Base-by-base conservation (phyloP, 345 rosid species). In the Erodium maritimum region DNA sequence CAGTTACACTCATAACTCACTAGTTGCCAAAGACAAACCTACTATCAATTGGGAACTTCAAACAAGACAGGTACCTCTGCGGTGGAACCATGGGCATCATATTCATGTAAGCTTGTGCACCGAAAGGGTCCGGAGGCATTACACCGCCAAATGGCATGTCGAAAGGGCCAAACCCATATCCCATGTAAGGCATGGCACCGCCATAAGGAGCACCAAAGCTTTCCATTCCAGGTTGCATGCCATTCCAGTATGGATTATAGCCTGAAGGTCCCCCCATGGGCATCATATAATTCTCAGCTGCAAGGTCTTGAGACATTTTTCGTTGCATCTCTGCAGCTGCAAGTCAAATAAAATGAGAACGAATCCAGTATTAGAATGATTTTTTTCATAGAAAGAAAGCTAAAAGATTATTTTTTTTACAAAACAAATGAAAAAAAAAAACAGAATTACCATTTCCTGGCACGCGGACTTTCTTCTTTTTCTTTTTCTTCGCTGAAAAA, bases 211-310 rank as follows among this genome's bases (percentile, higher is more conserved):
- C 72, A 77, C 75, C 63, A 53, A 72, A 81, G 37, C 78, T 79
- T 54, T 86, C 89, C 79, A 86, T 74, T 65, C 85, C 87, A 52
- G 85, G 89, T 58, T 84, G 98, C 80, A 81, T 75, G 56, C 96
- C 89, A 50, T 52, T 73, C 85, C 88, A 88, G 65, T 77, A 93
- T 45, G 87, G 95, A 63, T 82, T 85, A 70, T 52, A 82, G 13
- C 77, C 72, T 65, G 85, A 61, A 51, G 88, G 87, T 42, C 84
- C 91, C 74, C 84, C 91, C 74, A 80, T 62, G 50, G 68, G 78
- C 97, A 90, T 94, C 97, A 87, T 82, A 76, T 74, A 85, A 55
- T 65, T 91, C 58, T 89, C 91, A 50, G 81, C 79, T 11, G 79
- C 70, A 62, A 74, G 63, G 69, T 87, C 82, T 63, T 75, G 89